These are phyloP conservation scores for Fusarium buharicum DNA, from an alignment of 2,329 filamentous ascomycete species.

Conservation along the genomic window DNA sequence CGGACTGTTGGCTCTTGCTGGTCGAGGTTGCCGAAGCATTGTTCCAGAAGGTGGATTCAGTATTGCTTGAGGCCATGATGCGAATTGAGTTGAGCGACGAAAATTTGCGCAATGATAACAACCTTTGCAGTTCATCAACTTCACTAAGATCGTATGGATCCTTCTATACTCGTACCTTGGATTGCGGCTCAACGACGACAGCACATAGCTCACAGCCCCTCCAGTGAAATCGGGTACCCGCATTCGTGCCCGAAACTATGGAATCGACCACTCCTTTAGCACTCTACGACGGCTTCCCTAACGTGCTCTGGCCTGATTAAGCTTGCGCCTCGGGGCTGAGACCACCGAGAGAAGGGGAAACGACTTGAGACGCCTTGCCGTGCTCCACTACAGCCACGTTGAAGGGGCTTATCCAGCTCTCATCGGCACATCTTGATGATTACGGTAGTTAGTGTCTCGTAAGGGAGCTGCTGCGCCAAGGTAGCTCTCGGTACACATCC, in stretches of 20 bases:
- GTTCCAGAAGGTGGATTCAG: background rate
- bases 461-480: background rate
- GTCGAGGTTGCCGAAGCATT: background rate
- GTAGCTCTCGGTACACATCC: background rate
- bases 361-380: background rate
- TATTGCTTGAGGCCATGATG: constrained; percentile 6
- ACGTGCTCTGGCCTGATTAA: background rate
- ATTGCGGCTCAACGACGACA: constrained; percentile 28
- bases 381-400: background rate
- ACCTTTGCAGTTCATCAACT: background rate
- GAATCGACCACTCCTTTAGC: background rate
- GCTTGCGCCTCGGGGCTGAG: constrained; percentile 8
- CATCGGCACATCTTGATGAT: background rate
- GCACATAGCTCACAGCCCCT: background rate
- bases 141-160: background rate
- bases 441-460: background rate
- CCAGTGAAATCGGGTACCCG: constrained; percentile 10
- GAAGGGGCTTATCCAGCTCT: background rate
- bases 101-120: background rate
- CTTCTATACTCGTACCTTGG: constrained; percentile 23
- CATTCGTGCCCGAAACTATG: constrained; percentile 14
- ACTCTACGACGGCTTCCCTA: background rate
- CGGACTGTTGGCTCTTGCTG: background rate
- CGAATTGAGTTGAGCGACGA: background rate
- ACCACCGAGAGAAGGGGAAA: background rate